Evolutionary conservation across 208 protist species (phyloP), one percentile per base, ranked within the genome.

Genomic region (Porcisia hertigi): DNA sequence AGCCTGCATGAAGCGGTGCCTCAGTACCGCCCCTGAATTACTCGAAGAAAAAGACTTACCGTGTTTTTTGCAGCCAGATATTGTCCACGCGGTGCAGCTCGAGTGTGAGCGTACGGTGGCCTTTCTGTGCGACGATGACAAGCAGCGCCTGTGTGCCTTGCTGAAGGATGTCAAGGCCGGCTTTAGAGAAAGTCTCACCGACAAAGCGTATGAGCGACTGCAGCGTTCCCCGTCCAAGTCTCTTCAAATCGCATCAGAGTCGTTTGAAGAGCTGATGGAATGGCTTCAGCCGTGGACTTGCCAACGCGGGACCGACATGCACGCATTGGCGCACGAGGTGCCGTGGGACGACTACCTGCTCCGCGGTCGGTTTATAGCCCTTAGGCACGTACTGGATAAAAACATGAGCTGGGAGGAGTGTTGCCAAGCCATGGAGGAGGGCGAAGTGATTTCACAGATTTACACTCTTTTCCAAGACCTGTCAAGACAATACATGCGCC

Each of bases 281-380:
- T 93, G 88, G 91, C 77, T 93, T 34, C 78, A 74, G 53, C 91
- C 91, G 55, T 93, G 87, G 83, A 67, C 81, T 12, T 63, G 52
- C 8, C 36, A 80, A 23, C 58, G 70, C 7, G 75, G 71, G 18
- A 64, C 80, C 6, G 71, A 60, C 20, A 74, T 81, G 62, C 59
- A 47, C 14, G 69, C 67, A 4, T 60, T 93, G 25, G 88, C 83
- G 30, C 77, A 76, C 54, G 91, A 95, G 76, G 84, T 95, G 34
- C 87, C 91, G 23, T 95, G 88, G 89, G 91, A 95, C 71, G 92
- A 92, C 71, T 93, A 93, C 69, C 73, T 95, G 4, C 71, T 93
- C 30, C 88, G 88, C 52, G 81, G 83, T 14, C 88, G 88, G 23
- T 63, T 63, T 8, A 45, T 84, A 23, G 77, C 73, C 6, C 47